A percentile compares a stretch with the other conserved stretches of the same genome.
These are phyloP conservation scores for Phytopythium delawarense DNA, from an alignment of 352 stramenopile species.

Conservation along the genomic window DNA sequence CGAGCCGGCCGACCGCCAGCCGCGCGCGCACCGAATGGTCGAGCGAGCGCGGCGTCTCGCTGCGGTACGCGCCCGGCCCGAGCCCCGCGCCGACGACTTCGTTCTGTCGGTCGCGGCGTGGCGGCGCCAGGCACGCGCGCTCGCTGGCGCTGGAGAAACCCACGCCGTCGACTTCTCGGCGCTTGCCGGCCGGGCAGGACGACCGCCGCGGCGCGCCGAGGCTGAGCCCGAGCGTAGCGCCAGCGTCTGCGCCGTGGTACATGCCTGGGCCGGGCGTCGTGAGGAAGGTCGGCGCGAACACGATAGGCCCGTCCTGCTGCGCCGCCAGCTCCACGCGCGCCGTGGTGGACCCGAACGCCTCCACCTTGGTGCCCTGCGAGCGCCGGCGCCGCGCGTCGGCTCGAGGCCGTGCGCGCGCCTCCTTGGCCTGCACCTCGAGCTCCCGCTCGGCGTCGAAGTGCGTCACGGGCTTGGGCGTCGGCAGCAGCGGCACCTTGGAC, in stretches of 20 bases:
- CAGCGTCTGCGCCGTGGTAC: slow-evolving; percentile 23
- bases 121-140: slow-evolving; percentile 49
- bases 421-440: slow-evolving; percentile 53
- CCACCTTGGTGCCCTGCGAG: slow-evolving; percentile 25
- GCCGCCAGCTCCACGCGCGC: slow-evolving; percentile 43
- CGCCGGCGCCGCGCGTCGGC: slow-evolving; percentile 15
- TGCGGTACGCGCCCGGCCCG: slow-evolving; percentile 54
- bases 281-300: slow-evolving; percentile 40
- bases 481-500: slow-evolving; percentile 71
- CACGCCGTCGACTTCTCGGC: slow-evolving; percentile 27
- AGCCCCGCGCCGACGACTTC: slow-evolving; percentile 14
- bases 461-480: slow-evolving; percentile 29
- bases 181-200: not conserved
- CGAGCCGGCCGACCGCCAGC: slow-evolving; percentile 52
- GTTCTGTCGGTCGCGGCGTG: slow-evolving; percentile 20
- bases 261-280: slow-evolving; percentile 52
- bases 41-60: slow-evolving; percentile 57
- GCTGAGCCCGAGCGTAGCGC: not conserved
- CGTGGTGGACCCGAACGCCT: slow-evolving; percentile 73
- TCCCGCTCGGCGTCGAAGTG: slow-evolving; percentile 57
- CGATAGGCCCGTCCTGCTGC: slow-evolving; percentile 50
- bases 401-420: slow-evolving; percentile 32
- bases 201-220: not conserved
- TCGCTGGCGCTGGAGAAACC: slow-evolving; percentile 68
- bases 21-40: slow-evolving; percentile 42